Evolutionary conservation across 495 filamentous ascomycete genomes (phyloP).

Genomic region (Astrothelium subdiscretum): DNA sequence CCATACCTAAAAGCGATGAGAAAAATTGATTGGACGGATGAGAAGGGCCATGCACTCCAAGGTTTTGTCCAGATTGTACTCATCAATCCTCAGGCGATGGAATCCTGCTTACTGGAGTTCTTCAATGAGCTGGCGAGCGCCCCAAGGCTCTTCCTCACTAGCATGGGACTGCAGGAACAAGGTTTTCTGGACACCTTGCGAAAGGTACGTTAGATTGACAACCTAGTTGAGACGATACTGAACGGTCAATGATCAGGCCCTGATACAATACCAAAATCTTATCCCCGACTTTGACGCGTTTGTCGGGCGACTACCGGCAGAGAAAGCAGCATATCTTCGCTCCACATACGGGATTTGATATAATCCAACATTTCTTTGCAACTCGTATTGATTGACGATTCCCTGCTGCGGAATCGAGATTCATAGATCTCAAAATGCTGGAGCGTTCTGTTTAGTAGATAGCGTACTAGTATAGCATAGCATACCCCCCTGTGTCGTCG

Average conservation of each 20-base stretch:
- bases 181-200: slow-evolving; percentile 36
- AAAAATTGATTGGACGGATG: slow-evolving; percentile 77
- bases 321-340: slow-evolving; percentile 5
- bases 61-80: slow-evolving; percentile 80
- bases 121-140: slow-evolving; percentile 68
- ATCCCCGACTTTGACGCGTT: slow-evolving; percentile 80
- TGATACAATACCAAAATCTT: slow-evolving; percentile 71
- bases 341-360: background rate
- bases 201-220: slow-evolving; percentile 30
- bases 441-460: slow-evolving; percentile 2
- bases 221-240: slow-evolving; percentile 3
- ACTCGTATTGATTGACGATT: background rate
- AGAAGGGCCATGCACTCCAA: slow-evolving; percentile 87
- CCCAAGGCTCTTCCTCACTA: slow-evolving; percentile 50
- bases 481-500: background rate
- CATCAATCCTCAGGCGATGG: slow-evolving; percentile 84
- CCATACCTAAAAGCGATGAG: slow-evolving; percentile 72
- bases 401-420: background rate
- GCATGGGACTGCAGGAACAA: slow-evolving; percentile 35
- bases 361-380: background rate
- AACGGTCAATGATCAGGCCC: slow-evolving; percentile 34
- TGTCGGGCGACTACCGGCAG: slow-evolving; percentile 51
- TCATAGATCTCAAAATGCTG: background rate
- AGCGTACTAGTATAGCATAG: background rate
- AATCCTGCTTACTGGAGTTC: slow-evolving; percentile 67